These are phyloP conservation scores for Colletotrichum navitas DNA, from an alignment of 2,329 filamentous ascomycete genomes.

Conservation along the genomic window DNA sequence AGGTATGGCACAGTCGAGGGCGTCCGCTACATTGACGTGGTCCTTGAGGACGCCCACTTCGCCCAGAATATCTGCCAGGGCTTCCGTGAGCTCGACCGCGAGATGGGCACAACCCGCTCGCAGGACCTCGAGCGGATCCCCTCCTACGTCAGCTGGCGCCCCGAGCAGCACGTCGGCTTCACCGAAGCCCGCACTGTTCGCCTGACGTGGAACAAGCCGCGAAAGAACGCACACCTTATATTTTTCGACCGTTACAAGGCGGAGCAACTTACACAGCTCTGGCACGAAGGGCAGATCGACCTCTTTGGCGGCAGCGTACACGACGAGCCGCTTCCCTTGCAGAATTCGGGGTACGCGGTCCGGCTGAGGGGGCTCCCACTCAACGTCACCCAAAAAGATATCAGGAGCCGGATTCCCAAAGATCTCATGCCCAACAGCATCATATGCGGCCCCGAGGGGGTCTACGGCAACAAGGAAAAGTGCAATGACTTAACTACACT, in stretches of 20 bases:
- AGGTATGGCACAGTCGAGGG: no score
- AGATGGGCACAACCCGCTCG: no score
- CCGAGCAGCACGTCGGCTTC: not conserved
- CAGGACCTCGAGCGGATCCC: not conserved
- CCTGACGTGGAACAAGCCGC: not conserved
- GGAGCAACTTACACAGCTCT: not conserved
- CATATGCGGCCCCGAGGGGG: no score
- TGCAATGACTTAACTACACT: not conserved
- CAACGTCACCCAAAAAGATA: not conserved
- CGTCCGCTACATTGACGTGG: not conserved
- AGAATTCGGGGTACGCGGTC: not conserved
- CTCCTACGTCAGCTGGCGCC: not conserved
- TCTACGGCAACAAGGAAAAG: not conserved
- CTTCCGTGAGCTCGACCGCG: not conserved
- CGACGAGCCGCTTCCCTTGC: fast-evolving
- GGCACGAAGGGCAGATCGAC: no score
- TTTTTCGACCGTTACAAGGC: not conserved
- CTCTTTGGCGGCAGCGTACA: not conserved
- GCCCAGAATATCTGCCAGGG: not conserved
- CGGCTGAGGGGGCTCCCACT: not conserved
- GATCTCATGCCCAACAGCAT: not conserved
- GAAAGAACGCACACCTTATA: not conserved
- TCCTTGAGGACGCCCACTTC: not conserved
- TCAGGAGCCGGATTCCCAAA: not conserved
- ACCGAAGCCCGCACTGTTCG: not conserved